Percentiles rank a stretch among this genome's conserved stretches.
Evolutionary conservation across 1,139 yeast genomes (phyloP).

Genomic region (Sugiyamaella paludigena): DNA sequence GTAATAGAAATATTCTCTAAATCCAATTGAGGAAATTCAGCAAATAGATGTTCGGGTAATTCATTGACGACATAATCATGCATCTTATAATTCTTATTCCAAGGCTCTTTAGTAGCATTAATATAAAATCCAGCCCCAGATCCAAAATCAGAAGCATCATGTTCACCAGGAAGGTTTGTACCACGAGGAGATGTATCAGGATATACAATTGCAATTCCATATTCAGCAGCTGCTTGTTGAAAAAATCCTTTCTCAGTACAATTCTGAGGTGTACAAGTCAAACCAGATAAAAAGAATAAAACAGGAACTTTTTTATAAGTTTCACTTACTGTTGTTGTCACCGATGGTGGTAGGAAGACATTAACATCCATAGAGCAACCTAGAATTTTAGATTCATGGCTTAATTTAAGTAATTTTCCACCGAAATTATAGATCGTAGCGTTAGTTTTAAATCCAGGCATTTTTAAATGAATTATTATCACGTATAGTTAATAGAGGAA

Average conservation of each 20-base stretch:
- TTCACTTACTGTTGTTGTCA: constrained; percentile 26
- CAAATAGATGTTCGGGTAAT: constrained; percentile 52
- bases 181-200: constrained; percentile 98
- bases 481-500: neutral
- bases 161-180: constrained; percentile 77
- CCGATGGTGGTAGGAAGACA: constrained; percentile 61
- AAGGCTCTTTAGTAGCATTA: constrained; percentile 74
- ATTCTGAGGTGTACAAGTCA: constrained; percentile 91
- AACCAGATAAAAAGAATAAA: constrained; percentile 76
- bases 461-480: too few relatives aligned
- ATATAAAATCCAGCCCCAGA: constrained; percentile 94
- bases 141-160: constrained; percentile 86
- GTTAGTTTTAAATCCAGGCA: constrained; percentile 20
- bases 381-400: constrained; percentile 68
- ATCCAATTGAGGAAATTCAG: constrained; percentile 52
- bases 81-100: constrained; percentile 76
- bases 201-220: constrained; percentile 83
- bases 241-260: constrained; percentile 94
- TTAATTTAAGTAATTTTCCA: constrained; percentile 71
- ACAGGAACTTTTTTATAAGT: constrained; percentile 54
- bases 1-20: constrained; percentile 64
- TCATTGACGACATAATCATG: constrained; percentile 78
- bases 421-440: constrained; percentile 62
- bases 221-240: constrained; percentile 74
- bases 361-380: constrained; percentile 78